These are phyloP conservation scores for Purshia tridentata DNA, from an alignment of 306 rosid species.

Conservation along the genomic window DNA sequence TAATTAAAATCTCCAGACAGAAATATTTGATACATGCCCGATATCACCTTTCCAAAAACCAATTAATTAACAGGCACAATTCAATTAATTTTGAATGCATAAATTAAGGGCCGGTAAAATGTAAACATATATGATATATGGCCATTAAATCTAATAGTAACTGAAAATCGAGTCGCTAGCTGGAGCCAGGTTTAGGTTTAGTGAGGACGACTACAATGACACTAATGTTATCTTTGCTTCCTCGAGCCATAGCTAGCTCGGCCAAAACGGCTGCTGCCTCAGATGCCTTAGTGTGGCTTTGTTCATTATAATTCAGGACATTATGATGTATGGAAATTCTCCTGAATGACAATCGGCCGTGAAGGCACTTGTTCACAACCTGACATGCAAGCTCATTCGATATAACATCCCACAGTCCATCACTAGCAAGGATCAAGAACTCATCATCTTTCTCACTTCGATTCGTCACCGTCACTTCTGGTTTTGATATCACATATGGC, in stretches of 20 bases:
- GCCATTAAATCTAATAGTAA: too few relatives aligned
- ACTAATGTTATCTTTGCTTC: slow-evolving; percentile 84
- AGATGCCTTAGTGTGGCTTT: slow-evolving; percentile 27
- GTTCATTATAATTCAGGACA: neutral
- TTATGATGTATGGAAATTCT: slow-evolving; percentile 6
- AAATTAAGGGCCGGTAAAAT: too few relatives aligned
- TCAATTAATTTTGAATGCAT: too few relatives aligned
- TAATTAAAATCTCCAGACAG: too few relatives aligned
- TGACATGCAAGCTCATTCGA: slow-evolving; percentile 65
- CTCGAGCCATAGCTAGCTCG: slow-evolving; percentile 73
- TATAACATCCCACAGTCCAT: slow-evolving; percentile 87
- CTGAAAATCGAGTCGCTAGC: neutral
- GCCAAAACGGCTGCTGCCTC: slow-evolving; percentile 69
- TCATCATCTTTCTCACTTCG: slow-evolving; percentile 58
- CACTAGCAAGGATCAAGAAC: slow-evolving; percentile 78
- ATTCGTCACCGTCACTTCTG: slow-evolving; percentile 78
- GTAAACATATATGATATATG: too few relatives aligned
- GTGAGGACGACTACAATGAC: slow-evolving; percentile 70
- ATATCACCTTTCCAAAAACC: too few relatives aligned
- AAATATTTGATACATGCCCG: too few relatives aligned
- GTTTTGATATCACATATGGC: slow-evolving; percentile 78
- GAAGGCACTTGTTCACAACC: slow-evolving; percentile 61
- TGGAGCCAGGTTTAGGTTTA: slow-evolving; percentile 15
- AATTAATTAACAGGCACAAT: too few relatives aligned
- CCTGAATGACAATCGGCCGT: slow-evolving; percentile 34